Conservation (phyloP, 106 monocot genomes). For the Dioscorea zingiberensis region DNA sequence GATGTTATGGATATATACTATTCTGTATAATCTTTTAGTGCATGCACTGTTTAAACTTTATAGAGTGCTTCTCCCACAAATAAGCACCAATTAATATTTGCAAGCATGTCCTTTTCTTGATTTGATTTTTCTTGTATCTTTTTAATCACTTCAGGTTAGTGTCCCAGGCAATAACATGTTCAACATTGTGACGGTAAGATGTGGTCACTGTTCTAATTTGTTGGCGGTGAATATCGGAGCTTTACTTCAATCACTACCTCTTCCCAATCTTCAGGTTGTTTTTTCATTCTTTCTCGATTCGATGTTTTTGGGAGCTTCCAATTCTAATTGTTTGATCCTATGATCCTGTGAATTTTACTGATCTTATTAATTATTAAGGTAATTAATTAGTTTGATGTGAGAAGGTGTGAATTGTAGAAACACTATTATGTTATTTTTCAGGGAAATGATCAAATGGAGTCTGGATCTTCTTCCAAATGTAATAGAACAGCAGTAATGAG, state of each 20-base stretch:
- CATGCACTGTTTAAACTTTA: too few species aligned
- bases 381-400: too few species aligned
- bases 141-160: constrained; percentile 42
- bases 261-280: constrained; percentile 34
- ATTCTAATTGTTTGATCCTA: background rate
- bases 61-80: too few species aligned
- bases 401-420: background rate
- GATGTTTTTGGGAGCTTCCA: background rate
- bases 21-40: too few species aligned
- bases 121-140: background rate
- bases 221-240: constrained; percentile 62
- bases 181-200: constrained; percentile 68
- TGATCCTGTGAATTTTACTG: background rate
- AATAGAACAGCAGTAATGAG: constrained; percentile 25
- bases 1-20: too few species aligned
- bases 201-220: constrained; percentile 64
- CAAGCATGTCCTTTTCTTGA: too few species aligned
- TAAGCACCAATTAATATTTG: too few species aligned
- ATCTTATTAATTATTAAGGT: too few species aligned
- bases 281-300: background rate
- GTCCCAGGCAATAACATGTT: constrained; percentile 53
- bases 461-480: constrained; percentile 41
- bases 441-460: constrained; percentile 4
- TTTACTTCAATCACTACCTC: constrained; percentile 31
- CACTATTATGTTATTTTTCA: background rate